Conservation (phyloP, 371 early-diverging fungal genomes). For the Dichotomocladium elegans region DNA sequence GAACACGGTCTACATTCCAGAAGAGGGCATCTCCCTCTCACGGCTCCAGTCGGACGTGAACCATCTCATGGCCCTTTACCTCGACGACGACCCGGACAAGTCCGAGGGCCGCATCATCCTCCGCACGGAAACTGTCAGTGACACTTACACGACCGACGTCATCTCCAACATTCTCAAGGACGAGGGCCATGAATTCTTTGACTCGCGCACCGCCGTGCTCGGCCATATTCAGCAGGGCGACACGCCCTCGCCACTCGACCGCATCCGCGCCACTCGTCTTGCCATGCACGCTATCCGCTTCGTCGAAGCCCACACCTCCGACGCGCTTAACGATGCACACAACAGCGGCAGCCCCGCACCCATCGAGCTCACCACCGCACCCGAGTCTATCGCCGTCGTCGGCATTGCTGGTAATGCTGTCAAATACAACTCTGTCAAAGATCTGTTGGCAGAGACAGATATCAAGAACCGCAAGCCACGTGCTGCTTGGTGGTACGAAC, state of each 20-base stretch:
- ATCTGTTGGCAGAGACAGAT: constrained; percentile 70
- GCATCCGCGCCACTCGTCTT: constrained; percentile 87
- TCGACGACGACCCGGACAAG: constrained; percentile 60
- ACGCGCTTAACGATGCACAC: constrained; percentile 22
- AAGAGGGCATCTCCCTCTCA: constrained; percentile 83
- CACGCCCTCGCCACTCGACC: constrained; percentile 94
- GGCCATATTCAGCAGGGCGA: constrained; percentile 98
- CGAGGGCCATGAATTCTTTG: constrained; percentile 90
- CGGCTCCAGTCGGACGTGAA: constrained; percentile 80
- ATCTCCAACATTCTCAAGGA: constrained; percentile 87
- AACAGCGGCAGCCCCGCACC: constrained; percentile 27
- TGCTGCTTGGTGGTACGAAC: constrained; percentile 78
- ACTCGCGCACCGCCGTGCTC: constrained; percentile 89
- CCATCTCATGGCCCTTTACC: constrained; percentile 75
- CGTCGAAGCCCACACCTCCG: constrained; percentile 44
- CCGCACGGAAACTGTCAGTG: constrained; percentile 78
- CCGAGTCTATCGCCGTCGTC: constrained; percentile 74
- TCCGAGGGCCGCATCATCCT: constrained; percentile 47
- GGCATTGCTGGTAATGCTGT: constrained; percentile 81
- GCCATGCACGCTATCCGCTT: constrained; percentile 73
- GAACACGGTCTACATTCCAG: constrained; percentile 94
- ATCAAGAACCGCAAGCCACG: constrained; percentile 70
- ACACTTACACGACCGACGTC: constrained; percentile 91
- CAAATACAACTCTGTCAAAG: constrained; percentile 67
- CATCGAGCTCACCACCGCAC: constrained; percentile 55